Evolutionary conservation across 2,329 filamentous ascomycete genomes (phyloP), one percentile per base, ranked within the genome.

Genomic region (Trichoderma semiorbis): DNA sequence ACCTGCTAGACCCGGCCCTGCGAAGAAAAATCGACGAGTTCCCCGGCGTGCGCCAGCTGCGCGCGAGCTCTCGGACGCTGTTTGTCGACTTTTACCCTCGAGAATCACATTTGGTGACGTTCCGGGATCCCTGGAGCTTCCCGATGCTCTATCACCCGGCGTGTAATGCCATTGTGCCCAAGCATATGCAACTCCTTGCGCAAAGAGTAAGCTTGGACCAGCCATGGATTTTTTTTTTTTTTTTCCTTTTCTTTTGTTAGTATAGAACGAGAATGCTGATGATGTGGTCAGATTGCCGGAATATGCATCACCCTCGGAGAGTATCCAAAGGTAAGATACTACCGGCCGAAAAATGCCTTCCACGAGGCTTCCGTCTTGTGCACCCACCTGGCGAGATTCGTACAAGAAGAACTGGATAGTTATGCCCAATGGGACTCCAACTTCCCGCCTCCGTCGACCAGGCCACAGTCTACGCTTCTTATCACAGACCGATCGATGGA

Each of bases 401-500:
- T 98, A 0, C 95, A 98, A 78, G 91, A 95, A 70, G 94, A 98
- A 80, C 85, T 99, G 12, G 95, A 99, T 80, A 88, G 91, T 75
- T 98, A 97, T 80, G 92, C 93, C 4, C 90, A 96, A 78, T 94
- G 89, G 81, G 92, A 97, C 78, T 88, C 90, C 64, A 90, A 93
- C 78, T 98, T 97, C 74, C 95, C 95, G 2, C 93, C 95, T 0
- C 90, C 86, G n/a, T 89, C 89, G 10, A 88, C 90, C 65, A 87
- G 95, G 68, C 95, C 95, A 7, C 91, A 93, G 74, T 93, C 93
- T 50, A 89, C 94, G 0, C 87, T 99, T 0, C 85, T 97, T 77
- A 92, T 99, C 73, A 93, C 94, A 1, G 96, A 98, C 80, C 89
- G 96, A 73, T 93, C 94, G 8, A 96, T 99, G 92, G 96, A 99